Base-by-base conservation (phyloP, 2,329 filamentous ascomycete species). In the Monosporascus sp. region DNA sequence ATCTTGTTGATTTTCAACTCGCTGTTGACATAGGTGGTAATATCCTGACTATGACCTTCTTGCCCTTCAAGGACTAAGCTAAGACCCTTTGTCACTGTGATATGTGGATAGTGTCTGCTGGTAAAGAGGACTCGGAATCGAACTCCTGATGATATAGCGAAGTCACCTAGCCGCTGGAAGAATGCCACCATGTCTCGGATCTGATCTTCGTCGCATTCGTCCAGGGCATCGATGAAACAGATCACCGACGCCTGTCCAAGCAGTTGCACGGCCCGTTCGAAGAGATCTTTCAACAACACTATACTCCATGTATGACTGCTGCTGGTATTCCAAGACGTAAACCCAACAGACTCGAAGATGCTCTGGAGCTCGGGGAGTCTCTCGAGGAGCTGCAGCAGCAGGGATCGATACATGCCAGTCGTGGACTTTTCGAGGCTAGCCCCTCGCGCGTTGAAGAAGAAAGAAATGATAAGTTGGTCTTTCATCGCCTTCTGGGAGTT, bases 371-470 rank as follows among this genome's bases (percentile, higher is more conserved):
- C 62, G 0, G 68, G 63, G 1, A 64, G 52, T 1, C 62, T 56
- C 0, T 66, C 24, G 0, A 83, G 61, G 0, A 83, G 60, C 39
- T 83, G 77, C 1, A 66, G 55, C 0, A 83, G 51, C 0, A 83
- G 51, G 0, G 77, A 77, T 3, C 78, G 70, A 55, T 80, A 81
- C 62, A 83, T 71, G 0, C 81, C 80, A 0, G 64, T 25, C 0
- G 69, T 66, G 0, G 77, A 72, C 50, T 68, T 78, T 46, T 83
- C 76, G 8, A 77, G 60, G 5, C 62, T 34, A 0, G 66, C 62
- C 0, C 75, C 76, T 51, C 73, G 62, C 0, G 75, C 75, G 51
- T 78, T 74, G 66, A 79, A 80, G 62, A 79, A 80, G 62, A 77
- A 79, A 0, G 70, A 72, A 1, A 76, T 51, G 0, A 73, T 56